phyloP scores from a whole-genome alignment of 2,329 filamentous ascomycete species.

The Harringtonia aguacate region DNA sequence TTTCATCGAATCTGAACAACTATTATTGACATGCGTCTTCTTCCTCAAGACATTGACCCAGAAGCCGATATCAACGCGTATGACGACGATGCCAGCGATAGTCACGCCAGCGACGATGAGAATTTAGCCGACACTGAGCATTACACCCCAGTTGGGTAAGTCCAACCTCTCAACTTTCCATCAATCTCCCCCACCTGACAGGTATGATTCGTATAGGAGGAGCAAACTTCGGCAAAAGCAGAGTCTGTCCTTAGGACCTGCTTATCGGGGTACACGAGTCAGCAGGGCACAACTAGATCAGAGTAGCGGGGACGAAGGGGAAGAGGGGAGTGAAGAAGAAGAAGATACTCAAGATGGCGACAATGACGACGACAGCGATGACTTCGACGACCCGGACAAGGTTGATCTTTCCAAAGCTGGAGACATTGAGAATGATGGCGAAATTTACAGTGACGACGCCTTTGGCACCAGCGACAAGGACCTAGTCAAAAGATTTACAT shows the following conservation, averaged over 20 bases:
- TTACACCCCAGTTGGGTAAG: constrained; percentile 66
- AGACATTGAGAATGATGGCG: constrained; percentile 39
- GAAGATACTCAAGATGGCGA: constrained; percentile 22
- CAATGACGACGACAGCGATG: constrained; percentile 32
- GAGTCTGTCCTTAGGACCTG: constrained; percentile 57
- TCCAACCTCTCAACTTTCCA: not conserved
- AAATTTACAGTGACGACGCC: constrained; percentile 57
- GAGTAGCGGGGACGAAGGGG: constrained; percentile 39
- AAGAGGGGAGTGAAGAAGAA: constrained; percentile 35
- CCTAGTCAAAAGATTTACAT: constrained; percentile 62
- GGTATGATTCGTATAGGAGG: constrained; percentile 45
- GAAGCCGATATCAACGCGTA: constrained; percentile 52
- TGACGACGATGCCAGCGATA: constrained; percentile 43
- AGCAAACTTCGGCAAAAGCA: constrained; percentile 73
- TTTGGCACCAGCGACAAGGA: constrained; percentile 81
- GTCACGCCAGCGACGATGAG: constrained; percentile 34
- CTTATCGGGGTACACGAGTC: constrained; percentile 70
- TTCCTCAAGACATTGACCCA: constrained; percentile 63
- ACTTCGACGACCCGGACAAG: constrained; percentile 45
- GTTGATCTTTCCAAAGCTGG: constrained; percentile 42
- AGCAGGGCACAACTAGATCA: constrained; percentile 57
- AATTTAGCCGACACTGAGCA: constrained; percentile 67
- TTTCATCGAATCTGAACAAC: not conserved
- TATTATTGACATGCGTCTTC: not conserved
- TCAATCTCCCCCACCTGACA: not conserved